A percentile compares a stretch with the other conserved stretches of the same genome.
Evolutionary conservation across 225 moss, liverwort and hornwort species (phyloP).

Genomic region (Bryoerythrophyllum caledonicum): DNA sequence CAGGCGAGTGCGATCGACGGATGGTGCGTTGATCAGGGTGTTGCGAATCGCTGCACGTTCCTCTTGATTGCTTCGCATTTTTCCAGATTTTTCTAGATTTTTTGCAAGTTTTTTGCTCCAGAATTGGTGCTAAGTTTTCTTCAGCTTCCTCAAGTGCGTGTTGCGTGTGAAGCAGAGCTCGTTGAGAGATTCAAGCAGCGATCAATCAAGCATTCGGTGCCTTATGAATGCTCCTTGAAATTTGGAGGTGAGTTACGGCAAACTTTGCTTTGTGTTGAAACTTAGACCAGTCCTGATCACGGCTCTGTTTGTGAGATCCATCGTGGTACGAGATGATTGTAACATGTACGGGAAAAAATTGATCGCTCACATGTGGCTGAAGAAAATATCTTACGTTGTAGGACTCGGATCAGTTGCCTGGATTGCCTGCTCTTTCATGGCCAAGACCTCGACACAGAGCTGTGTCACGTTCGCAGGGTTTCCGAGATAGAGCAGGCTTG

Average conservation of each 20-base stretch:
- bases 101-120: background rate
- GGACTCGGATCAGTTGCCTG: background rate
- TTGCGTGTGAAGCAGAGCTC: background rate
- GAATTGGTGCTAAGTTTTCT: background rate
- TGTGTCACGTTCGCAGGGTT: background rate
- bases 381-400: background rate
- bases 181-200: background rate
- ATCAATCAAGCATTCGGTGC: too few species aligned
- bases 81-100: too few species aligned
- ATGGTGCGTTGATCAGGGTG: background rate
- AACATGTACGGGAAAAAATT: background rate
- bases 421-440: conserved; percentile 14
- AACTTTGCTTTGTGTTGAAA: too few species aligned
- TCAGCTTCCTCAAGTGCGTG: background rate
- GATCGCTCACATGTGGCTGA: background rate
- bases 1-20: too few species aligned
- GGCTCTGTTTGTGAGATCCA: too few species aligned
- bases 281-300: background rate
- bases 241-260: too few species aligned
- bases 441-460: background rate
- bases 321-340: too few species aligned
- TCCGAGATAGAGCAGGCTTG: background rate
- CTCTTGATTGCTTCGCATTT: too few species aligned
- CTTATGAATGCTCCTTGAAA: background rate
- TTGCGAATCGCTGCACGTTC: background rate